Conservation (phyloP, 306 rosid genomes). For the Casuarina glauca region DNA sequence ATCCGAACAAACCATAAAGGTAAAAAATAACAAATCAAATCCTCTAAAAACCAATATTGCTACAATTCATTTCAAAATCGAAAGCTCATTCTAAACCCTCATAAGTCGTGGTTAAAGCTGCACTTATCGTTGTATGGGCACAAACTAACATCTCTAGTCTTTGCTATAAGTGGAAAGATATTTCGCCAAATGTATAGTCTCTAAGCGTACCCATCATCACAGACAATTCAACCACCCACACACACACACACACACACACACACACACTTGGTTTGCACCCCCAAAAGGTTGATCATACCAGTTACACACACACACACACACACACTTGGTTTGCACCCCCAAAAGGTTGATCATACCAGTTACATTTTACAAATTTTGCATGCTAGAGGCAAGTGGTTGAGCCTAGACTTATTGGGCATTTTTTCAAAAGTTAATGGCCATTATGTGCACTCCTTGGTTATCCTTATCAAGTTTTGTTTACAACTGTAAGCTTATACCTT, state of each 20-base stretch:
- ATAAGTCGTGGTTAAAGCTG: conserved; percentile 82
- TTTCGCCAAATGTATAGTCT: conserved; percentile 7
- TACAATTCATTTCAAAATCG: background rate
- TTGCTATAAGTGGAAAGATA: conserved; percentile 70
- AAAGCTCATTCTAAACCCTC: conserved; percentile 39
- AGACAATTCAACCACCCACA: background rate
- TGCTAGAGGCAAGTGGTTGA: background rate
- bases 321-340: too few species aligned
- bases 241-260: background rate
- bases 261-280: background rate
- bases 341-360: background rate
- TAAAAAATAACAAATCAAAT: background rate
- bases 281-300: background rate
- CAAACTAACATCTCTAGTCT: conserved; percentile 63
- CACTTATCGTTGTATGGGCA: conserved; percentile 76
- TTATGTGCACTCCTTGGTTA: conserved; percentile 40
- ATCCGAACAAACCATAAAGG: background rate
- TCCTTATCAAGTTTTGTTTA: too few species aligned
- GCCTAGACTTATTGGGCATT: background rate
- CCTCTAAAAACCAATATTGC: background rate
- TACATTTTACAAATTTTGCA: too few species aligned
- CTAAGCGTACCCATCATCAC: background rate
- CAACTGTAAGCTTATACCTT: too few species aligned
- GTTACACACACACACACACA: too few species aligned
- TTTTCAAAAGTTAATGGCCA: background rate